Conservation (phyloP, 331 rosid species). For the Dryas integrifolia region DNA sequence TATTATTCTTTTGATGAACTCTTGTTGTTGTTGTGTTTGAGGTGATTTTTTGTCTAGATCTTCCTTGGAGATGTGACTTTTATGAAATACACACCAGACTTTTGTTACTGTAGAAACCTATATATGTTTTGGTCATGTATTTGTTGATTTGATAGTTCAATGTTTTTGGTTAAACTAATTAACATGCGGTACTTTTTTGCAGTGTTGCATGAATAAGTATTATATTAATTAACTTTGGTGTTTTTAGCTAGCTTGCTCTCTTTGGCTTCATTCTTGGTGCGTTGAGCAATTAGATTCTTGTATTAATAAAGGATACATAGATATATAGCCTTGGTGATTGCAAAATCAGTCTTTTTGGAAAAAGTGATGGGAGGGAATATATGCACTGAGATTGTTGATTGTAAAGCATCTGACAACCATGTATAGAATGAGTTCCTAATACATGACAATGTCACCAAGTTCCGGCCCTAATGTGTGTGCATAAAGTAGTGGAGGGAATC, state of each 20-base stretch:
- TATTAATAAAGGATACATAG: conserved; percentile 27
- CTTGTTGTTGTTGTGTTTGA: too few relatives aligned
- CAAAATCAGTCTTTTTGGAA: conserved; percentile 43
- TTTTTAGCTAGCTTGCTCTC: too few relatives aligned
- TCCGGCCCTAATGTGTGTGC: conserved; percentile 16
- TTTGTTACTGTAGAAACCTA: too few relatives aligned
- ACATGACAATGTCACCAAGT: conserved; percentile 34
- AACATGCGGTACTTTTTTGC: too few relatives aligned
- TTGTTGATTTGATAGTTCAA: too few relatives aligned
- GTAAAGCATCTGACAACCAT: conserved; percentile 52
- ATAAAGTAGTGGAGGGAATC: conserved; percentile 54
- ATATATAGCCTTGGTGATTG: conserved; percentile 38
- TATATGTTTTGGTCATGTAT: too few relatives aligned
- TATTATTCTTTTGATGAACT: too few relatives aligned
- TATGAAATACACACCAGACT: too few relatives aligned
- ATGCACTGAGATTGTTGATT: conserved; percentile 51
- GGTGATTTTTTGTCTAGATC: too few relatives aligned
- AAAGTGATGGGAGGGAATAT: conserved; percentile 71
- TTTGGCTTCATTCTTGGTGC: conserved; percentile 2
- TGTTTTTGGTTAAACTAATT: too few relatives aligned
- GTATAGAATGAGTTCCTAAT: conserved; percentile 47
- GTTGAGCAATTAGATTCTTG: conserved; percentile 41
- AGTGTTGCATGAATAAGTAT: neutral
- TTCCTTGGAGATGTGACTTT: too few relatives aligned
- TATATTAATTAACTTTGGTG: too few relatives aligned